A percentile compares a stretch with the other conserved stretches of the same genome.
Conservation (phyloP, 495 filamentous ascomycete genomes). For the Trichoderma virens region DNA sequence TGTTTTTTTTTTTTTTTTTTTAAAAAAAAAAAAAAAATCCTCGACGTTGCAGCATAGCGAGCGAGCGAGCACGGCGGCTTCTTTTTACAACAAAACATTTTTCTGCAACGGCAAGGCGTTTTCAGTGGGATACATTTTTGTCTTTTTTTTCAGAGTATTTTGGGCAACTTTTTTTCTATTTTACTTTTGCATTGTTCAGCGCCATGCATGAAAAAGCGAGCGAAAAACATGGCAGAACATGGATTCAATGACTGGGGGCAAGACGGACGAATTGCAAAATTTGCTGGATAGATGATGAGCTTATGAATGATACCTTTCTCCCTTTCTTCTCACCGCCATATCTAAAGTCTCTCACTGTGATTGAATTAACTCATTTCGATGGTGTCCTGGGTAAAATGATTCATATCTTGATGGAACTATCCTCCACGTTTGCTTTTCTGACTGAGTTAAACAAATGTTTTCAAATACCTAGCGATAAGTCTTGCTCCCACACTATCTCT, state of each 20-base stretch:
- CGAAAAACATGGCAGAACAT: background rate
- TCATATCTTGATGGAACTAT: too few relatives aligned
- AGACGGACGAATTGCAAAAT: background rate
- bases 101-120: background rate
- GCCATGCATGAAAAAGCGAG: background rate
- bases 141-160: background rate
- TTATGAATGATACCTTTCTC: background rate
- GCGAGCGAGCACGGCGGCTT: background rate
- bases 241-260: background rate
- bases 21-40: too few relatives aligned
- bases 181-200: background rate
- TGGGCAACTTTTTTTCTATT: background rate
- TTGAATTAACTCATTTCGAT: too few relatives aligned
- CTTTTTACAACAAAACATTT: background rate
- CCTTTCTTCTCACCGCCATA: background rate
- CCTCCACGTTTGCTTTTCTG: too few relatives aligned
- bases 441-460: too few relatives aligned
- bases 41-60: background rate
- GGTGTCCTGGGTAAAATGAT: background rate
- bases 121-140: background rate
- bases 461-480: too few relatives aligned
- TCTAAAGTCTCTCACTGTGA: background rate
- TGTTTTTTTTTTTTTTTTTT: background rate
- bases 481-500: too few relatives aligned
- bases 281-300: background rate